Conservation (phyloP, 139 green algal genomes). For the Coelastrella sp. region DNA sequence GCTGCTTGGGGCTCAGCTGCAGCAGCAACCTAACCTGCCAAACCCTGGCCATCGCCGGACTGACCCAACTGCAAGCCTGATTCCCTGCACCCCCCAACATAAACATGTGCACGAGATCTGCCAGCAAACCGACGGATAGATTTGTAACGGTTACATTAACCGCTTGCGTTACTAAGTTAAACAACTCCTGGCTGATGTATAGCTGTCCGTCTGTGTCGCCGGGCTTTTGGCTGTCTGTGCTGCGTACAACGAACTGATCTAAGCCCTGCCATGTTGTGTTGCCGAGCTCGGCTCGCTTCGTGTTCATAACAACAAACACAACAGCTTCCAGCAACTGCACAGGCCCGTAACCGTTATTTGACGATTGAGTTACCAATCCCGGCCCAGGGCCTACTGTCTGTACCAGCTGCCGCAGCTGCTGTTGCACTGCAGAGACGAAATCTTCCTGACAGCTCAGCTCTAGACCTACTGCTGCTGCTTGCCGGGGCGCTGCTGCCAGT, state of each 20-base stretch:
- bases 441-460: background rate
- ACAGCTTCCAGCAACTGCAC: constrained; percentile 14
- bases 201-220: background rate
- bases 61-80: background rate
- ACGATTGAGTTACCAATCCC: background rate
- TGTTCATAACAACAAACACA: constrained; percentile 21
- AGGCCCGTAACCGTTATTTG: background rate
- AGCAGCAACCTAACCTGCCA: background rate
- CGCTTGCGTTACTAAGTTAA: background rate
- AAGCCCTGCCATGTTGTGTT: constrained; percentile 20
- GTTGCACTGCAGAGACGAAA: background rate
- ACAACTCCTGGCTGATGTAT: background rate
- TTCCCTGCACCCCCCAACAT: background rate
- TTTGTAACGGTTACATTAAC: background rate
- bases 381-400: background rate
- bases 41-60: background rate
- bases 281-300: background rate
- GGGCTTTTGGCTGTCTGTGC: background rate
- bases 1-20: constrained; percentile 13
- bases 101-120: constrained; percentile 7
- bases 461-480: background rate
- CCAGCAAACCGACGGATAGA: background rate
- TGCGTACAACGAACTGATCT: background rate
- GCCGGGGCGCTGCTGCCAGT: constrained; percentile 1
- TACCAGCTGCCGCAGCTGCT: background rate